phyloP scores from a whole-genome alignment of 78 protist species.

The Speleostelium caveatum region DNA sequence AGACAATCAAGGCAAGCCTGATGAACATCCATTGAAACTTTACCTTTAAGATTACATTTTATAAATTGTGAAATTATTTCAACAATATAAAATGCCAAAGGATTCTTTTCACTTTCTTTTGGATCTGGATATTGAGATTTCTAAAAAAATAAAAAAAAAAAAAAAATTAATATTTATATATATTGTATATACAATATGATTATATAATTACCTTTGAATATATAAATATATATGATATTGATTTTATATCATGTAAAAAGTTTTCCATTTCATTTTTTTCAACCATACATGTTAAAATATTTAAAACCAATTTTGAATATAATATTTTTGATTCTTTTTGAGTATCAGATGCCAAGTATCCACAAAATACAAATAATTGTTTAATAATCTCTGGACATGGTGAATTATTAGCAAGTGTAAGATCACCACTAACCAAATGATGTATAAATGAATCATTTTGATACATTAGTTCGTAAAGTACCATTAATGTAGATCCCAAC shows the following conservation, averaged over 20 bases:
- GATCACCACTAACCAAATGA: constrained; percentile 13
- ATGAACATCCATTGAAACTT: constrained; percentile 39
- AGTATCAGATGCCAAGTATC: constrained; percentile 31
- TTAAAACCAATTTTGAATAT: constrained; percentile 17
- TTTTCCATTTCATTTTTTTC: constrained; percentile 52
- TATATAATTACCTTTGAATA: constrained; percentile 36
- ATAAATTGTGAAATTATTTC: constrained; percentile 57
- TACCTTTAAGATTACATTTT: constrained; percentile 73
- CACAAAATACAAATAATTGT: constrained; percentile 42
- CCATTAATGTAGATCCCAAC: constrained; percentile 34
- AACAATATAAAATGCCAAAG: constrained; percentile 25
- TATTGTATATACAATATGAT: neutral
- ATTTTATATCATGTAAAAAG: constrained; percentile 62
- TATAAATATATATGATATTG: constrained; percentile 53
- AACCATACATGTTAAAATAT: constrained; percentile 7
- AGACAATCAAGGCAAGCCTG: constrained; percentile 21
- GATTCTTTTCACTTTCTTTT: constrained; percentile 60
- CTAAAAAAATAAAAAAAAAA: constrained; percentile 1
- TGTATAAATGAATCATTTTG: constrained; percentile 55
- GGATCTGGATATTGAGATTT: constrained; percentile 60
- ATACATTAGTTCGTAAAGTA: constrained; percentile 48
- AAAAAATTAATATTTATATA: neutral
- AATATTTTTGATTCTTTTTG: constrained; percentile 34
- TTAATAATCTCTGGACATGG: constrained; percentile 53
- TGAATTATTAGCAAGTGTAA: neutral